Conservation (phyloP, 1,284 basidiomycete species). For the Leccinum subfulvum region DNA sequence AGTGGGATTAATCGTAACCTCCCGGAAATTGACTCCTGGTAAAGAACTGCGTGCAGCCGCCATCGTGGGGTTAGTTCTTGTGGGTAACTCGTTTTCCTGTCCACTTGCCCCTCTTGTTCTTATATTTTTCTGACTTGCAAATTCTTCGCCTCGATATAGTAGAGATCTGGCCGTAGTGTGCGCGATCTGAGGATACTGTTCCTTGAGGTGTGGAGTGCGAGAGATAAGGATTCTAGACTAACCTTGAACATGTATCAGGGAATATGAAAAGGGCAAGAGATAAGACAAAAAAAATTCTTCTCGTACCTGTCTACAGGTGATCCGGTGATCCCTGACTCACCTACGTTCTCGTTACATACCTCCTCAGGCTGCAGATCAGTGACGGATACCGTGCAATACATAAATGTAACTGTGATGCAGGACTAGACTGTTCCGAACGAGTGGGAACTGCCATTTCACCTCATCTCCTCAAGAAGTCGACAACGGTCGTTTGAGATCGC, state of each 20-base stretch:
- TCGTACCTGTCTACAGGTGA: not conserved
- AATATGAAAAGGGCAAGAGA: not conserved
- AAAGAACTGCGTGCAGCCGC: conserved; percentile 9
- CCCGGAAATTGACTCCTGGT: conserved; percentile 12
- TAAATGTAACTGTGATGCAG: not conserved
- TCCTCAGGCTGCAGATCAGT: too few species aligned
- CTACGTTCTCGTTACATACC: not conserved
- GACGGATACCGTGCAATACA: too few species aligned
- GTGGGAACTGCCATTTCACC: not conserved
- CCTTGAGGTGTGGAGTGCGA: not conserved
- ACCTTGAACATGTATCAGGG: not conserved
- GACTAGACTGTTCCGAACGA: not conserved
- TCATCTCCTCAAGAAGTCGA: not conserved
- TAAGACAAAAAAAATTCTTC: not conserved
- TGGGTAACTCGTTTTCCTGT: not conserved
- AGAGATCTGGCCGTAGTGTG: not conserved
- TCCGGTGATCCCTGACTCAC: not conserved
- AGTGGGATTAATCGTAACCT: conserved; percentile 45
- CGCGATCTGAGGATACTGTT: not conserved
- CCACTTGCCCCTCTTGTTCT: not conserved
- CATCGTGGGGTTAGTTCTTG: not conserved
- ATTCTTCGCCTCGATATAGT: not conserved
- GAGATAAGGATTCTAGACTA: not conserved
- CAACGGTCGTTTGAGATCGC: not conserved
- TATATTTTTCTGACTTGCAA: not conserved